Percentiles rank a stretch among this genome's conserved stretches.
Conservation (phyloP, 2,329 filamentous ascomycete genomes). For the Colletotrichum salicis region DNA sequence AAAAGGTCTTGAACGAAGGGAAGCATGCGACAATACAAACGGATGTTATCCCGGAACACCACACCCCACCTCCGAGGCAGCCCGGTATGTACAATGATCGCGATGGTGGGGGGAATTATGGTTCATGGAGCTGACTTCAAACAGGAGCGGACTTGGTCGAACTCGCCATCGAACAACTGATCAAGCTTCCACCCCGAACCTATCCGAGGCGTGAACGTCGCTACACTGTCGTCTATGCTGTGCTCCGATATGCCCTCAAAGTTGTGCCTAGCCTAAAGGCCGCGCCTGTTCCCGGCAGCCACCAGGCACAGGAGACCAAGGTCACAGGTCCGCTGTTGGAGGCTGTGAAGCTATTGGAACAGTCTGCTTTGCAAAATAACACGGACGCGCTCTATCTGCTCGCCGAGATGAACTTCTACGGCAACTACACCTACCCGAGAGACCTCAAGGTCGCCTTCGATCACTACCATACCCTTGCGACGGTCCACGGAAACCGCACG, state of each 20-base stretch:
- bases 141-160: constrained; percentile 65
- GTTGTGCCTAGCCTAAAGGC: constrained; percentile 62
- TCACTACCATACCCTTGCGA: constrained; percentile 82
- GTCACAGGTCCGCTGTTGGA: constrained; percentile 58
- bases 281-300: constrained; percentile 54
- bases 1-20: constrained; percentile 49
- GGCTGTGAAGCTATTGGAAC: constrained; percentile 63
- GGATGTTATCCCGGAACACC: constrained; percentile 44
- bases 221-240: constrained; percentile 54
- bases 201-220: constrained; percentile 57
- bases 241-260: constrained; percentile 57
- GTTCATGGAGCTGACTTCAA: constrained; percentile 7
- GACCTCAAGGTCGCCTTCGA: constrained; percentile 83
- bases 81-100: constrained; percentile 46
- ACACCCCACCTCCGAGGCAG: constrained; percentile 44
- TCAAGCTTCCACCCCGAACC: constrained; percentile 58
- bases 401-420: constrained; percentile 96
- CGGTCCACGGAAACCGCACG: constrained; percentile 83
- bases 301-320: constrained; percentile 42
- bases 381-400: constrained; percentile 89
- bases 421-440: constrained; percentile 88
- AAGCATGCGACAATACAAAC: constrained; percentile 46
- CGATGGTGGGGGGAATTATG: constrained; percentile 18
- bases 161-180: constrained; percentile 60
- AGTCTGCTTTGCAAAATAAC: constrained; percentile 66